Base-by-base conservation (phyloP, 1,284 basidiomycete species). In the Moniliophthora roreri region DNA sequence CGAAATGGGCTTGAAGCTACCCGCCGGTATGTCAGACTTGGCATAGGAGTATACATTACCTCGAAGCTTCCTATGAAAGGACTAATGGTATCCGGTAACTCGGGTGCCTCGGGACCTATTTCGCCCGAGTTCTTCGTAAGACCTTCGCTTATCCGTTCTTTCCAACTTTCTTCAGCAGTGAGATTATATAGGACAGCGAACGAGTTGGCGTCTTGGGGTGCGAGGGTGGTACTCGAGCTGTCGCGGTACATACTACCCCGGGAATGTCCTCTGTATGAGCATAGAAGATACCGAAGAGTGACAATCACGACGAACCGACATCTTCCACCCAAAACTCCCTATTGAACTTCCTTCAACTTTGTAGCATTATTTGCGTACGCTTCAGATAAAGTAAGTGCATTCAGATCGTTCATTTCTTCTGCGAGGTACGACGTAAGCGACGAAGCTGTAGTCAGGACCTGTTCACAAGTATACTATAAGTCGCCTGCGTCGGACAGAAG, bases 1-100 rank as follows among this genome's bases (percentile, higher is more conserved):
- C 68, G 49, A 79, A 78, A 55, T 79, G 77, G 3, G 76, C 77
- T 66, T 78, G 75, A 1, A 79, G 62, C 76, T 79, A 32, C 6
- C 1, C 8, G 37, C 15, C n/a, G 44, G 24, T 11, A 4, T 36
- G 50, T 18, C 34, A 16, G 9, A 9, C 38, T 2, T n/a, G n/a
- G n/a, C 40, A 10, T 11, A 34, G 2, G 46, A 45, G 20, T 32
- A 54, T 68, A 8, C n/a, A n/a, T n/a, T 41, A 76, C 77, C 72
- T 80, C 78, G 53, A 78, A 77, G 2, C 77, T 74, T 45, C 71
- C 64, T 10, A 79, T 77, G 51, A 79, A 80, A 1, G 78, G 78
- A 52, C 70, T 72, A 36, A 80, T 77, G 5, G 76, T 79, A 56
- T 76, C 76, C 0, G 75, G 74, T 7, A 79, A 62, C 58, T 80